A percentile compares a stretch with the other conserved stretches of the same genome.
Evolutionary conservation across 192 early-diverging fungal genomes (phyloP).

Genomic region (Coemansia sp.): DNA sequence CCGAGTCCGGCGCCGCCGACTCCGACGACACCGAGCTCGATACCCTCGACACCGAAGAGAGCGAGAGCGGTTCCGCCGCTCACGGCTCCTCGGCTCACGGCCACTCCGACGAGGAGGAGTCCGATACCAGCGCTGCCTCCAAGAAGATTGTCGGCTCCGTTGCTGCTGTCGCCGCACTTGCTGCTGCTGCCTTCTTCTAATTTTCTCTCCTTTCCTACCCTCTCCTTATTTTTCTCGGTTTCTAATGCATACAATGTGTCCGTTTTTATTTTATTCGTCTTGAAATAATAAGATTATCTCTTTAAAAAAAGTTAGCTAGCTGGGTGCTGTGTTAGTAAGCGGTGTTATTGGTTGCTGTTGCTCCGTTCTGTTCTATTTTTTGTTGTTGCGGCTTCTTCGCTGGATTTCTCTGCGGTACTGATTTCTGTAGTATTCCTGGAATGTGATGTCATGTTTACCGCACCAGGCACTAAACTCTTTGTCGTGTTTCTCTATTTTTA

Average conservation of each 20-base stretch:
- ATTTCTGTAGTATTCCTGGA: not conserved
- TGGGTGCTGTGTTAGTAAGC: too few species aligned
- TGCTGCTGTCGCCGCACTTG: conserved; percentile 29
- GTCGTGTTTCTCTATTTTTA: too few species aligned
- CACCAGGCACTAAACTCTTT: not conserved
- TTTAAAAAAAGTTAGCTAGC: not conserved
- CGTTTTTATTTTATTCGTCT: conserved; percentile 2
- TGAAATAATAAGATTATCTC: not conserved
- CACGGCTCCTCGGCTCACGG: not conserved
- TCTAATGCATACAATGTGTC: conserved; percentile 3
- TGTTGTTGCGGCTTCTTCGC: not conserved
- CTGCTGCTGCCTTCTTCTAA: conserved; percentile 51
- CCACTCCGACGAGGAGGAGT: not conserved
- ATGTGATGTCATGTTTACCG: not conserved
- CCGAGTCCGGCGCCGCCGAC: not conserved
- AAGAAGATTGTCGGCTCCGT: conserved; percentile 27
- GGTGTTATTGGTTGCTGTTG: too few species aligned
- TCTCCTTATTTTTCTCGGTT: not conserved
- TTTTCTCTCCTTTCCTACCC: not conserved
- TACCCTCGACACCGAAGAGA: not conserved
- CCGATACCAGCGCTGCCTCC: conserved; percentile 15
- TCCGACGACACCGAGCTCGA: conserved; percentile 1
- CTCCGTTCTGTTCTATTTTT: too few species aligned
- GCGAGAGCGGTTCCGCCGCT: not conserved
- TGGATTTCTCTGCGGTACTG: not conserved